Base-by-base conservation (phyloP, 2,329 filamentous ascomycete genomes). In the Scedosporium minutisporum region DNA sequence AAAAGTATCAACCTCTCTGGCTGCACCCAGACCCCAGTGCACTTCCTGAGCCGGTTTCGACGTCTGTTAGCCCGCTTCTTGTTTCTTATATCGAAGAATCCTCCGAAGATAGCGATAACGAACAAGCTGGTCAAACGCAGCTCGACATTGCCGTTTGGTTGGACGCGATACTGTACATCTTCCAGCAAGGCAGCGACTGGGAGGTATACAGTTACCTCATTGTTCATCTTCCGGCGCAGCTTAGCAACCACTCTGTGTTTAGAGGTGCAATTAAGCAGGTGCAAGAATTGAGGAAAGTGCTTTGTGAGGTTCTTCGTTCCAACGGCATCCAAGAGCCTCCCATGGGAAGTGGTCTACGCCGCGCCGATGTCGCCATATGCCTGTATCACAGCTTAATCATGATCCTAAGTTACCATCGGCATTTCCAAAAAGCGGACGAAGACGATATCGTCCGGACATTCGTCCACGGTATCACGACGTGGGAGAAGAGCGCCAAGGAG, bases 131-230 rank as follows among this genome's bases (percentile, higher is more conserved):
- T 12, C 74, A 73, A 63, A 71, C 75, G n/a, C 74, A 76, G 6
- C 75, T 91, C 62, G 82, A 85, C 62, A 80, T 88, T 57, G 80
- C 81, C 14, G 74, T 81, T 48, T 96, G 91, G 89, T 80, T 96
- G n/a, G 89, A 93, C 65, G 81, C 86, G 10, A 80, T 96, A 44
- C 83, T 91, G 27, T 80, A 81, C n/a, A 77, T 95, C n/a, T 76
- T 96, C 53, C 85, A 89, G 66, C 82, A 86, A 62, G 89, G 88
- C 48, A 84, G 85, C 58, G 88, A 95, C 65, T 97, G 93, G 93
- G 92, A 97, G 71, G 79, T 96, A 1, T 96, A 96, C 78, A 93
- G 91, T 73, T 97, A 93, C 71, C 83, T 93, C 18, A 79, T 99
- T 33, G 89, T 91, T 5, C 90, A 96, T 72, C 78, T 97, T 9